Evolutionary conservation across 768 basidiomycete species (phyloP), one percentile per base, ranked within the genome.

Genomic region (Termitomyces sp.): DNA sequence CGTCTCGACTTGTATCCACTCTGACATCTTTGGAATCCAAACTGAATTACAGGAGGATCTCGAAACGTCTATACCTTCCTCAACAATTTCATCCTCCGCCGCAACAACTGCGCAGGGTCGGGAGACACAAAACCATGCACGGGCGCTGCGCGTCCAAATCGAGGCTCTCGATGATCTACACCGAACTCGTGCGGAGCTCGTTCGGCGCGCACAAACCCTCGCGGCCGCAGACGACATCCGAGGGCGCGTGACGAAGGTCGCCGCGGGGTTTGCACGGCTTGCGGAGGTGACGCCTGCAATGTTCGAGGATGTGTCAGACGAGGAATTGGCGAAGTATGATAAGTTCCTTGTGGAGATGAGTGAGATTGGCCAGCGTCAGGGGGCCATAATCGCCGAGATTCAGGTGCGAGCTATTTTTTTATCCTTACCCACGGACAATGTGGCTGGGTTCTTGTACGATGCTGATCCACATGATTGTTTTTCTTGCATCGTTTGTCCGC

Each of bases 261-360:
- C 92, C 0, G 77, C 81, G 16, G 83, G 83, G 2, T 80, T 94
- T 49, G 87, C 89, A 55, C 80, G 82, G 28, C 81, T 89, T 71
- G 76, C 78, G 3, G 87, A 93, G 67, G 84, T 93, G 18, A 86
- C 88, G 39, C 87, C 96, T 0, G 90, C 87, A 24, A 90, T 90
- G 88, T 98, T 98, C 70, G 92, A 95, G 68, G 89, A 91, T 58
- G 78, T 92, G 13, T 84, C 89, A 33, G 89, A 93, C 59, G 82
- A 86, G 62, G 90, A 92, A 67, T 73, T 98, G 55, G 81, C 81
- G 0, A 95, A 94, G 74, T 96, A 94, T 64, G 90, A 92, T 60
- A 82, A 81, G 62, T 89, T 88, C 68, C 76, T 98, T 39, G 78
- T 82, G 39, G 84, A 83, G 58, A 80, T 88, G 42, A 78, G 63